phyloP scores from a whole-genome alignment of 116 monocot genomes.

The Phalaenopsis hybrid region DNA sequence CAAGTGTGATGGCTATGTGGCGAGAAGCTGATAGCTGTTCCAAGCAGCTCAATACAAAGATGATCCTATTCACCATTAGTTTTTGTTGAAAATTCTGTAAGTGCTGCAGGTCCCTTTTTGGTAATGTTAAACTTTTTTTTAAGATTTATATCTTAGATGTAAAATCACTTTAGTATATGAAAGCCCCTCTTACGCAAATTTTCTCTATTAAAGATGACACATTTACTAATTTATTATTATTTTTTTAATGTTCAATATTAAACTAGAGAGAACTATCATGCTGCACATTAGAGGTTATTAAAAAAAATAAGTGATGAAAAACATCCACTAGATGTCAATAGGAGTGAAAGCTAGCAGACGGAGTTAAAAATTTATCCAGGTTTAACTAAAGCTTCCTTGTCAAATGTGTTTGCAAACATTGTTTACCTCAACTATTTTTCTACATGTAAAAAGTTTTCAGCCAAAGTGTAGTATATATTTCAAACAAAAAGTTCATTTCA shows the following conservation, averaged over 20 bases:
- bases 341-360: no score
- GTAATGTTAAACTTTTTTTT: conserved; percentile 44
- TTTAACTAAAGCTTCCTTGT: background rate
- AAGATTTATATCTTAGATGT: conserved; percentile 49
- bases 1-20: no score
- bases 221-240: background rate
- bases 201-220: background rate
- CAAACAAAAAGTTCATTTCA: no score
- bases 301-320: background rate
- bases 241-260: no score
- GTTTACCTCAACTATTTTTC: conserved; percentile 33
- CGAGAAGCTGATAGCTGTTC: conserved; percentile 5
- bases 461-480: no score
- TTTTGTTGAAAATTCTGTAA: background rate
- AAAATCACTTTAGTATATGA: conserved; percentile 51
- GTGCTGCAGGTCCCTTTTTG: conserved; percentile 8
- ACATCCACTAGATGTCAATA: background rate
- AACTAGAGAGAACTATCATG: background rate
- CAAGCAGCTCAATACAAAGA: conserved; percentile 33
- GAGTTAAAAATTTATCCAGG: no score
- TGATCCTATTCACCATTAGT: conserved; percentile 6
- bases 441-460: no score
- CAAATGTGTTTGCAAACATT: background rate
- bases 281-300: background rate
- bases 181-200: conserved; percentile 47